These are phyloP conservation scores for Combretum micranthum DNA, from an alignment of 345 rosid species.

Conservation along the genomic window DNA sequence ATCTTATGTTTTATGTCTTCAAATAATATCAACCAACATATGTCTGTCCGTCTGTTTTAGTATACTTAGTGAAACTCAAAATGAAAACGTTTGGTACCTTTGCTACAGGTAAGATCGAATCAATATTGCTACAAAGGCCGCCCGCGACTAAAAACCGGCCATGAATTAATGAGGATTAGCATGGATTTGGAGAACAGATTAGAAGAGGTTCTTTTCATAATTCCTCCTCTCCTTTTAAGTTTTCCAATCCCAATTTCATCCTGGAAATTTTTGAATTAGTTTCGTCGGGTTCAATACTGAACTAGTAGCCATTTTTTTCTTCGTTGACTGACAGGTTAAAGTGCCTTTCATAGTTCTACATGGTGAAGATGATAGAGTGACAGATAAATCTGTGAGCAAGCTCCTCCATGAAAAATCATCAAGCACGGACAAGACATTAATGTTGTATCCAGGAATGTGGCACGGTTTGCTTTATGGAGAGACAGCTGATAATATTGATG, in stretches of 20 bases:
- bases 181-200: slow-evolving; percentile 38
- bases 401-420: slow-evolving; percentile 37
- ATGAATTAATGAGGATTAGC: slow-evolving; percentile 33
- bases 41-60: background rate
- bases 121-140: slow-evolving; percentile 49
- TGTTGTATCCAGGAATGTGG: slow-evolving; percentile 80
- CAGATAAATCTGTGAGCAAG: slow-evolving; percentile 53
- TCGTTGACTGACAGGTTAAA: slow-evolving; percentile 29
- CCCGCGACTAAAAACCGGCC: slow-evolving; percentile 50
- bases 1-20: background rate
- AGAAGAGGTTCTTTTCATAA: slow-evolving; percentile 22
- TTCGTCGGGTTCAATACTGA: background rate
- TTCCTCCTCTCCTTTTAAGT: too few species aligned
- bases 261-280: too few species aligned
- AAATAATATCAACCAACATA: too few species aligned
- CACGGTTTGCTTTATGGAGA: slow-evolving; percentile 87
- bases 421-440: slow-evolving; percentile 65
- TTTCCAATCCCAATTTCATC: too few species aligned
- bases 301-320: background rate
- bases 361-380: slow-evolving; percentile 80
- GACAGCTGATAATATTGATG: slow-evolving; percentile 45
- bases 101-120: slow-evolving; percentile 23
- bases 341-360: slow-evolving; percentile 74
- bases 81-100: too few species aligned
- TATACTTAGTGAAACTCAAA: too few species aligned